Percentiles rank a stretch among this genome's conserved stretches.
These are phyloP conservation scores for Lolium rigidum DNA, from an alignment of 176 grass and related monocot genomes.

Conservation along the genomic window DNA sequence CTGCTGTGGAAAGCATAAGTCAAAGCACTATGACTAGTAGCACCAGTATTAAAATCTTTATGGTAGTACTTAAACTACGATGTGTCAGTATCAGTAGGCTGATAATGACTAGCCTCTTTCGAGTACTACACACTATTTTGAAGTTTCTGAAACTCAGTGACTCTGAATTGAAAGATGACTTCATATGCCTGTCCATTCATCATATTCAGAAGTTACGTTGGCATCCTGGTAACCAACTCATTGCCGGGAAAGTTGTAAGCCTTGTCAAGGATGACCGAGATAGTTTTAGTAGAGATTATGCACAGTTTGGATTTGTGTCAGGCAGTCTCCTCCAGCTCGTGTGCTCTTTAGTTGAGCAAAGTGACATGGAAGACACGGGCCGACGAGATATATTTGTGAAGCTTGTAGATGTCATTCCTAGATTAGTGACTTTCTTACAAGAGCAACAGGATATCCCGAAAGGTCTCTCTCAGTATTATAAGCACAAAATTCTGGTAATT, in stretches of 20 bases:
- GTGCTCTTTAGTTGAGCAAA: conserved; percentile 75
- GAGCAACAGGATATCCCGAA: conserved; percentile 44
- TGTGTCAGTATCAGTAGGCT: conserved; percentile 35
- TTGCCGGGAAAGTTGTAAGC: conserved; percentile 31
- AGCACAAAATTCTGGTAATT: conserved; percentile 76
- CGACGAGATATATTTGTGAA: conserved; percentile 51
- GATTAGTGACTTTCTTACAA: conserved; percentile 53
- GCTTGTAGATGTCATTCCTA: conserved; percentile 62
- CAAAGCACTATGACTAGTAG: conserved; percentile 24
- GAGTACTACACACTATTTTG: conserved; percentile 60
- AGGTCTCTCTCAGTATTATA: conserved; percentile 62
- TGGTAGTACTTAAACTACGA: conserved; percentile 52
- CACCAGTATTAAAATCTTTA: conserved; percentile 52
- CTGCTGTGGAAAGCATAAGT: conserved; percentile 29
- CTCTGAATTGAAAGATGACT: conserved; percentile 58
- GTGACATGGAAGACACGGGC: conserved; percentile 42
- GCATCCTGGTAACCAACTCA: conserved; percentile 50
- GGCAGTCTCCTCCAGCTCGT: conserved; percentile 79
- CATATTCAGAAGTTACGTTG: conserved; percentile 67
- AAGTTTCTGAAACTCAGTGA: conserved; percentile 73
- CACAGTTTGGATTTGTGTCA: conserved; percentile 51
- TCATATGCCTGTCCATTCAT: conserved; percentile 52
- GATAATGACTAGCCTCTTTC: conserved; percentile 63
- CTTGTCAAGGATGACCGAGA: conserved; percentile 28
- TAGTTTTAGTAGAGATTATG: conserved; percentile 26